Base-by-base conservation (phyloP, 2,329 filamentous ascomycete species). In the Coniochaeta sp. region DNA sequence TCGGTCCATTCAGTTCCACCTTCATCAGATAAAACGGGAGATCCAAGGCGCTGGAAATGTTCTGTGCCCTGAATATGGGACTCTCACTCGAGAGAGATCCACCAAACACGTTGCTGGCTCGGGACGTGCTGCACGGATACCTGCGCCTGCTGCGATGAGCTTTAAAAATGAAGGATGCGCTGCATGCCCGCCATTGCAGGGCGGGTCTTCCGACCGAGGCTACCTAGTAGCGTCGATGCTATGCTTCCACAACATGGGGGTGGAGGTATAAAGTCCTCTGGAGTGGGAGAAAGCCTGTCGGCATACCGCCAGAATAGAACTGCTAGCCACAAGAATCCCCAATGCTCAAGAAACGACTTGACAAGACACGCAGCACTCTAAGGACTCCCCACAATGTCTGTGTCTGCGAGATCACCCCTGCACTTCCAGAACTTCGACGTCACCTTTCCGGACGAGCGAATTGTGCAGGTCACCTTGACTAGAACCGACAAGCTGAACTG, bases 401-500 rank as follows among this genome's bases (percentile, higher is more conserved):
- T 58, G 34, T 50, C 64, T 44, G 24, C 59, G 36, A 57, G 55
- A 40, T 28, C 61, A 58, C 58, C 61, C 32, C 58, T 62, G 22
- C 50, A 59, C 2, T 66, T 65, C 56, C 26, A 36, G 40, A 63
- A 66, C 60, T 67, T 66, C n/a, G 17, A 59, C 6, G 60, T 66
- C 6, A 58, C 60, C 1, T 64, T 64, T 34, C 63, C 65, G 1
- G 60, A 50, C 1, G 63, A 66, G 26, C 63, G 63, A 22, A 57
- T 66, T 50, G 47, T 63, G n/a, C 61, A 62, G n/a, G 60, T 66
- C n/a, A 84, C 81, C 2, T 75, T 87, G 67, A 80, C 83, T 70
- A 78, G 82, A 1, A 79, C 82, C 4, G 68, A 74, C 44, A 75
- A 79, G 60, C 79, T 86, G 65, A 87, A 87, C 69, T 79, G 79